Evolutionary conservation across 768 basidiomycete species (phyloP).

Genomic region (Rickenella mellea): DNA sequence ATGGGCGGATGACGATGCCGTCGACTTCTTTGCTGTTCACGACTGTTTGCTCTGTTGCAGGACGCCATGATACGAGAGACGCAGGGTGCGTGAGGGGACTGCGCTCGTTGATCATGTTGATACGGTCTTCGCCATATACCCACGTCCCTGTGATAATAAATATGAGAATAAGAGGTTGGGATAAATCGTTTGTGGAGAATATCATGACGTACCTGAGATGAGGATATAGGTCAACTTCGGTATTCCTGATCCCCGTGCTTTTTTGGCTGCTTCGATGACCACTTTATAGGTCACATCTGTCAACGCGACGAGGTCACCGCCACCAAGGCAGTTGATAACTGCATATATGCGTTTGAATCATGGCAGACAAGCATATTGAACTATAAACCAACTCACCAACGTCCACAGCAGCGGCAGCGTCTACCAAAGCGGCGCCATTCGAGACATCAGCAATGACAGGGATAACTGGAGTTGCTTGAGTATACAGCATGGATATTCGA

Average conservation of each 20-base stretch:
- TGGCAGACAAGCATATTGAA: background rate
- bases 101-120: conserved; percentile 22
- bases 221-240: conserved; percentile 36
- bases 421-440: background rate
- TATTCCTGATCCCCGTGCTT: conserved; percentile 18
- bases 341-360: background rate
- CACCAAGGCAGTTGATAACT: conserved; percentile 23
- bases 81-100: conserved; percentile 18
- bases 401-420: conserved; percentile 14
- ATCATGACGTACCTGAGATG: conserved; percentile 13
- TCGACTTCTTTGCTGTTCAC: conserved; percentile 20
- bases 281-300: conserved; percentile 17
- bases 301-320: conserved; percentile 10
- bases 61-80: conserved; percentile 23
- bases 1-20: conserved; percentile 36
- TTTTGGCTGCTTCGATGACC: conserved; percentile 14
- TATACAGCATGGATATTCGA: background rate
- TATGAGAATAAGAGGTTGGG: background rate
- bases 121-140: conserved; percentile 30
- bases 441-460: conserved; percentile 19
- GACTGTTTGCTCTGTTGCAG: conserved; percentile 23
- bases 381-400: conserved; percentile 6
- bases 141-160: conserved; percentile 19
- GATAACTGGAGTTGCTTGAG: conserved; percentile 18
- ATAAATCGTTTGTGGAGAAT: background rate